Evolutionary conservation across 352 stramenopile genomes (phyloP), one percentile per base, ranked within the genome.

Genomic region (Peronospora farinosa): DNA sequence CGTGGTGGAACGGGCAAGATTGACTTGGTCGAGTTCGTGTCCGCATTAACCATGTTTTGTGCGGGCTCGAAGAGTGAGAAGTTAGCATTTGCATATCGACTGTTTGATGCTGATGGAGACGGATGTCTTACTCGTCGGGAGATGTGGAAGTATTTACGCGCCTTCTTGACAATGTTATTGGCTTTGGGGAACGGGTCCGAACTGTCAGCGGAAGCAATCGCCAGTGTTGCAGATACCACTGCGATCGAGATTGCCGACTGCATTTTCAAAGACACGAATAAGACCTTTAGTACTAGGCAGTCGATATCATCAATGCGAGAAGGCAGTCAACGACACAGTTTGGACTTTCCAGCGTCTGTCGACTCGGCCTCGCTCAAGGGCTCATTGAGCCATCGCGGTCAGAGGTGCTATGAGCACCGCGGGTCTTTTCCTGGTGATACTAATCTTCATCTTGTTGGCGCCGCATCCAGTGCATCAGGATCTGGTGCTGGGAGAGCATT

Each of bases 61-160:
- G 88, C 79, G 3, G 95, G 94, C 2, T 97, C 92, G 21, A 98
- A 98, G 60, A 98, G 89, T 46, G 87, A 92, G 32, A 98, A 98
- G 48, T 76, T 98, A 0, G 85, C 84, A 5, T 95, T 95, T 40
- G 79, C 84, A 1, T 96, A 88, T 50, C 70, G 70, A 8, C 40
- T 95, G n/a, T 98, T 98, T 57, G 93, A 97, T 54, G 67, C 77
- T 23, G 85, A 97, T 57, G 78, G 81, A 59, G 78, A 96, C 51
- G 86, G 90, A 5, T 80, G 78, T 11, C 66, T 98, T n/a, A 94
- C 84, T 9, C 72, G 78, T n/a, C 71, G 84, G 32, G 89, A 97
- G 44, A 91, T 97, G 65, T 93, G 76, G 62, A 91, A 88, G 45
- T 98, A 95, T 63, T 47, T 98, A 23, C 79, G 89, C 5, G 97